Percentiles rank a stretch among this genome's conserved stretches.
Evolutionary conservation across 768 basidiomycete species (phyloP).

Genomic region (Boletus reticuloceps): DNA sequence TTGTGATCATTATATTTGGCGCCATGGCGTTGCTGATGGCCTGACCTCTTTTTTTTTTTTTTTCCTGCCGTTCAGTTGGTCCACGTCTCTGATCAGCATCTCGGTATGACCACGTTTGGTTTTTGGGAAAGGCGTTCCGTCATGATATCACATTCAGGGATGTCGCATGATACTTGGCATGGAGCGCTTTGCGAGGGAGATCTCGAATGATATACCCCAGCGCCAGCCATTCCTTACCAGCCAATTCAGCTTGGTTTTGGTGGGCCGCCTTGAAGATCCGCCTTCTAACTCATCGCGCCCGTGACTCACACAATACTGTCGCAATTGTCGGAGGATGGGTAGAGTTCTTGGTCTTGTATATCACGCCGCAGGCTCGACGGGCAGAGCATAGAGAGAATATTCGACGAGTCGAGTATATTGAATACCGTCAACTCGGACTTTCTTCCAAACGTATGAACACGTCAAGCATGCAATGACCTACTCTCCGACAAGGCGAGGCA

Average conservation of each 20-base stretch:
- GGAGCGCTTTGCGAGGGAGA: constrained; percentile 17
- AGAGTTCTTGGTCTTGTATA: background rate
- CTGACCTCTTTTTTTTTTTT: background rate
- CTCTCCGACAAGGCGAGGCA: no score
- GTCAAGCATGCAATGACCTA: no score
- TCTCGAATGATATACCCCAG: background rate
- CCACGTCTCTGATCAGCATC: constrained; percentile 8
- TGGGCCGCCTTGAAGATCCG: background rate
- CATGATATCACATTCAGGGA: constrained; percentile 10
- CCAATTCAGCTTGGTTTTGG: background rate
- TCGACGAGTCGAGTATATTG: no score
- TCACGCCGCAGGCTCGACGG: no score
- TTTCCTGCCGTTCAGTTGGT: constrained; percentile 10
- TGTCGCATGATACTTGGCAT: constrained; percentile 25
- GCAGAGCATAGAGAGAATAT: background rate
- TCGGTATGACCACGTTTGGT: constrained; percentile 4
- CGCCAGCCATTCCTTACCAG: constrained; percentile 7
- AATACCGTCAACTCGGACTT: no score
- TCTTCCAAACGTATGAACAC: no score
- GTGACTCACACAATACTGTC: background rate
- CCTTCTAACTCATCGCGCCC: no score
- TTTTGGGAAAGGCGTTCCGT: background rate
- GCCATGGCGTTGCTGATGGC: constrained; percentile 3
- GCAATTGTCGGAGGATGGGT: background rate
- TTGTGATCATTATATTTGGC: background rate